Evolutionary conservation across 805 yeast genomes (phyloP).

Genomic region (Cyberlindnera mississippiensis): DNA sequence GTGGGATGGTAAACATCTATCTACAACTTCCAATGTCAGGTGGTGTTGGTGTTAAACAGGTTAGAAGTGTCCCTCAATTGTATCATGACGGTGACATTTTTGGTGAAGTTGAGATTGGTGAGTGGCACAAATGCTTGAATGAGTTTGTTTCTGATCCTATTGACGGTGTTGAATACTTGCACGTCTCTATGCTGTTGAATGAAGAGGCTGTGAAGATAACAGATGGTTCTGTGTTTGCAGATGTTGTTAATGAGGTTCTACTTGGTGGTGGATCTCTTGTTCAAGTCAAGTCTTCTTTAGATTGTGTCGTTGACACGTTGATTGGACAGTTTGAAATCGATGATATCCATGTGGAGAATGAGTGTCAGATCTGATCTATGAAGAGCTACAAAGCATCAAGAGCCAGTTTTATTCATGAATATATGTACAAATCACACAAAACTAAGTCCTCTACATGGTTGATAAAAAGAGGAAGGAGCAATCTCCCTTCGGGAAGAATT

Average conservation of each 20-base stretch:
- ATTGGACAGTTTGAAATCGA: slow-evolving; percentile 33
- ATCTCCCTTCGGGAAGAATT: not conserved
- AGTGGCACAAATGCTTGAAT: slow-evolving; percentile 45
- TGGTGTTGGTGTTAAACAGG: slow-evolving; percentile 17
- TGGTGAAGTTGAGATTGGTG: slow-evolving; percentile 39
- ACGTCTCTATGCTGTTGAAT: slow-evolving; percentile 37
- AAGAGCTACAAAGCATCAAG: too few species aligned
- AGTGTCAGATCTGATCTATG: not conserved
- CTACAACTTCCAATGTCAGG: slow-evolving; percentile 29
- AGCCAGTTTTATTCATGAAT: not conserved
- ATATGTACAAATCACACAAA: slow-evolving; percentile 1
- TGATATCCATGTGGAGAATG: slow-evolving; percentile 26
- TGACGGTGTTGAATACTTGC: slow-evolving; percentile 23
- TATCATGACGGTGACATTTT: slow-evolving; percentile 38
- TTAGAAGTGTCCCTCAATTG: slow-evolving; percentile 25
- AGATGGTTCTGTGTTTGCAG: slow-evolving; percentile 37
- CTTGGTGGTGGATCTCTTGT: slow-evolving; percentile 36
- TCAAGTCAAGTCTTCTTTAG: slow-evolving; percentile 35
- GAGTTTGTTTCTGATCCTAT: slow-evolving; percentile 16
- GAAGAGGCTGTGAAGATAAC: slow-evolving; percentile 40
- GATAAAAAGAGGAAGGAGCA: not conserved
- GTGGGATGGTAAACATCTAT: slow-evolving; percentile 35
- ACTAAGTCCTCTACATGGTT: too few species aligned
- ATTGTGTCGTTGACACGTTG: slow-evolving; percentile 29
- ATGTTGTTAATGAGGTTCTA: slow-evolving; percentile 41